phyloP scores from a whole-genome alignment of 495 filamentous ascomycete genomes.

The Trypethelium eluteriae region DNA sequence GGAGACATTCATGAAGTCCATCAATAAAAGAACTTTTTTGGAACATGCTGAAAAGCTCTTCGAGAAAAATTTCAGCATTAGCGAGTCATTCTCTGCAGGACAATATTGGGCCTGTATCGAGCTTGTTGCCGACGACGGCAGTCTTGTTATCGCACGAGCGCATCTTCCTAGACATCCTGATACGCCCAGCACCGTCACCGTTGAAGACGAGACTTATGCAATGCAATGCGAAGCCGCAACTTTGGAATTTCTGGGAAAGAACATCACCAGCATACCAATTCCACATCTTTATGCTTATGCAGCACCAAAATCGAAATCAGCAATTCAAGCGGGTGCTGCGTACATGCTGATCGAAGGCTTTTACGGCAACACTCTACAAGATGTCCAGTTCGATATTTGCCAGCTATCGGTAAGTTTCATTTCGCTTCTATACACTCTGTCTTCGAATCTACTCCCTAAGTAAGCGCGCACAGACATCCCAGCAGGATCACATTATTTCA shows the following conservation, averaged over 20 bases:
- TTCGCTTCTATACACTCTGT: not conserved
- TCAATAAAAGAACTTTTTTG: constrained; percentile 26
- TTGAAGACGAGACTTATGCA: constrained; percentile 16
- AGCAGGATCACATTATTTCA: constrained; percentile 30
- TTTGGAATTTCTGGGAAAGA: not conserved
- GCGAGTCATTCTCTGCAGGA: constrained; percentile 33
- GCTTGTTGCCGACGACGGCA: constrained; percentile 22
- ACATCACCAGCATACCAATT: not conserved
- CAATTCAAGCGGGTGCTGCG: constrained; percentile 23
- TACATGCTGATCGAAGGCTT: constrained; percentile 36
- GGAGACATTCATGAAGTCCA: constrained; percentile 21
- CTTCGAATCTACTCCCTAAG: not conserved
- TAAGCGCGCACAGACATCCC: not conserved
- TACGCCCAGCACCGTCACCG: constrained; percentile 24
- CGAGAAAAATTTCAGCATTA: constrained; percentile 22
- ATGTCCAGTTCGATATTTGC: constrained; percentile 23
- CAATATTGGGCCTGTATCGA: constrained; percentile 34
- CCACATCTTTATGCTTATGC: not conserved
- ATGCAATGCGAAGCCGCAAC: not conserved
- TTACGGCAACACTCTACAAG: constrained; percentile 29
- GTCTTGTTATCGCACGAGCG: constrained; percentile 24
- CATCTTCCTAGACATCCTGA: constrained; percentile 28
- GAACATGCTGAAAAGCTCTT: constrained; percentile 22
- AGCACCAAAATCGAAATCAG: constrained; percentile 14
- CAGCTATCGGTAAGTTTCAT: constrained; percentile 25